phyloP scores from a whole-genome alignment of 257 asterid genomes.

The Galeopsis tetrahit region DNA sequence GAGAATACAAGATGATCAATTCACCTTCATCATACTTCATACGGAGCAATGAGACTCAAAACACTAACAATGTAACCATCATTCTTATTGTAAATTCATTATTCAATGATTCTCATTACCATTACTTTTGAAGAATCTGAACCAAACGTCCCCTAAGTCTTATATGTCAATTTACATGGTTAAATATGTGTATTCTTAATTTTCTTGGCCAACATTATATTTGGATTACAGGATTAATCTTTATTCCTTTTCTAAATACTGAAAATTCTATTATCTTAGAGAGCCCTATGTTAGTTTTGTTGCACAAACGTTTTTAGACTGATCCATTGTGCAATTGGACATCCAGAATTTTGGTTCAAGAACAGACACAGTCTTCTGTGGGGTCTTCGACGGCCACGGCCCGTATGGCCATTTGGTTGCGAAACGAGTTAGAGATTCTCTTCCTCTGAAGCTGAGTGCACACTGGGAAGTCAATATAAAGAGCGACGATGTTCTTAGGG shows the following conservation, averaged over 20 bases:
- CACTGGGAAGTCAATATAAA: conserved; percentile 78
- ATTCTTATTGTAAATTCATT: too few relatives aligned
- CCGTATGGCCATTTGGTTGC: conserved; percentile 97
- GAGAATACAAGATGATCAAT: too few relatives aligned
- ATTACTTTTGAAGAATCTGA: too few relatives aligned
- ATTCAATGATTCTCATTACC: too few relatives aligned
- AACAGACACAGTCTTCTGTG: conserved; percentile 88
- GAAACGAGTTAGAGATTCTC: conserved; percentile 83
- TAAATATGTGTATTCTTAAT: conserved; percentile 8
- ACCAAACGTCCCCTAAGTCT: too few relatives aligned
- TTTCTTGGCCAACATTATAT: neutral
- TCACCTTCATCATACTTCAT: too few relatives aligned
- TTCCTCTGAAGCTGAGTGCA: conserved; percentile 79
- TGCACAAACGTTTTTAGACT: conserved; percentile 6
- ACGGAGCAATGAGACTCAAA: too few relatives aligned
- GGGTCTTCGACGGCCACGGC: conserved; percentile 94
- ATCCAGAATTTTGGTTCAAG: conserved; percentile 90
- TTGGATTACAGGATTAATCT: neutral
- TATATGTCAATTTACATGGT: conserved; percentile 15
- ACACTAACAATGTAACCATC: too few relatives aligned
- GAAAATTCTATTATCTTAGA: neutral
- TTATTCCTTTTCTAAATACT: neutral
- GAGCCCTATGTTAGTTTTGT: conserved; percentile 18
- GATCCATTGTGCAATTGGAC: conserved; percentile 35
- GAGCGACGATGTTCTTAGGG: conserved; percentile 67